Evolutionary conservation across 2,329 filamentous ascomycete species (phyloP).

Genomic region (Fusarium sp.): DNA sequence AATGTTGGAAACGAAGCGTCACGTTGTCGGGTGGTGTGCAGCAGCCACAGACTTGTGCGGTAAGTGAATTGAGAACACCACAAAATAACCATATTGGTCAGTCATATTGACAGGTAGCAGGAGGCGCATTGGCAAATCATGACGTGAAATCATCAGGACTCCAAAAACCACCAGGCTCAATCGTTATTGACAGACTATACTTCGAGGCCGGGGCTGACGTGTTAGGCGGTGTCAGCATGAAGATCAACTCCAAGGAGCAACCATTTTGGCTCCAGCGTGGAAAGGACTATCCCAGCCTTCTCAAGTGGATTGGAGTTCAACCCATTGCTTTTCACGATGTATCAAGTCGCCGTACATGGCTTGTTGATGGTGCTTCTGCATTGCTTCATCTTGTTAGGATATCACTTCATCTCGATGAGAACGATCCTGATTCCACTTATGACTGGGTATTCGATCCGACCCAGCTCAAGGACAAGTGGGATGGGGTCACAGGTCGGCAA

Average conservation of each 20-base stretch:
- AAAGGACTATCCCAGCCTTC: slow-evolving; percentile 16
- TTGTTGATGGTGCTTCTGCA: slow-evolving; percentile 23
- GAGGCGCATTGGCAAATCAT: not conserved
- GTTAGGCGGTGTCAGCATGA: slow-evolving; percentile 4
- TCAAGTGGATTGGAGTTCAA: slow-evolving; percentile 20
- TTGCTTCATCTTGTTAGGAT: slow-evolving; percentile 25
- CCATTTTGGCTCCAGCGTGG: slow-evolving; percentile 24
- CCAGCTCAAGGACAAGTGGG: slow-evolving; percentile 9
- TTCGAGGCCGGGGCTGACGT: slow-evolving; percentile 11
- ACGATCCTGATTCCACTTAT: slow-evolving; percentile 19
- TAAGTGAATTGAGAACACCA: not conserved
- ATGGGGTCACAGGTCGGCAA: not conserved
- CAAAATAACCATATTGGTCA: too few relatives aligned
- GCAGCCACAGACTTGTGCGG: slow-evolving; percentile 17
- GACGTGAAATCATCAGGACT: not conserved
- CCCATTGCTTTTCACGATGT: slow-evolving; percentile 18
- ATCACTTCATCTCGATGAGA: slow-evolving; percentile 6
- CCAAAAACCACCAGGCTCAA: not conserved
- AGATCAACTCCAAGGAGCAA: slow-evolving; percentile 15
- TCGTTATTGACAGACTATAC: slow-evolving; percentile 14
- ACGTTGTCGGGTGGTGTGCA: slow-evolving; percentile 23
- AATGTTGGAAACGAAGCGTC: slow-evolving; percentile 6
- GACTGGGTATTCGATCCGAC: slow-evolving; percentile 21
- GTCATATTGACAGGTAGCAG: not conserved
- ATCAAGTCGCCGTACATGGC: slow-evolving; percentile 9